Evolutionary conservation across 2,329 filamentous ascomycete genomes (phyloP).

Genomic region (Dendrostoma leiphaemia): DNA sequence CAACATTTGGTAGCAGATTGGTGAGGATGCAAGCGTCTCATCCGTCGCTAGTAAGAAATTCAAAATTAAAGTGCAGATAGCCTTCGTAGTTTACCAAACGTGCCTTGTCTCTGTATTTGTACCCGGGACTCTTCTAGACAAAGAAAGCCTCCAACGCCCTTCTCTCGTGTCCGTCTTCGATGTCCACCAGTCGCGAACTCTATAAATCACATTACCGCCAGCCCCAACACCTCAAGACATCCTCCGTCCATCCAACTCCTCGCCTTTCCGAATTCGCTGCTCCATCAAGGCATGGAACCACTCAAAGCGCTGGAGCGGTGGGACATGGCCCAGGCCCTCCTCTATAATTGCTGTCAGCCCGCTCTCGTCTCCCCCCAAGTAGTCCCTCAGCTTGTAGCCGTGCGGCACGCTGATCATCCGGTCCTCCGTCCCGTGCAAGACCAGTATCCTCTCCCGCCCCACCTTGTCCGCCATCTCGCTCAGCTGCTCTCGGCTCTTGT

Average conservation of each 20-base stretch:
- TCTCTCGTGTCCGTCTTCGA: too few species aligned
- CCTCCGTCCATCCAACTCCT: conserved; percentile 36
- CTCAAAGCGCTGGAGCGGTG: conserved; percentile 66
- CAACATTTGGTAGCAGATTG: too few species aligned
- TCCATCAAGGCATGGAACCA: conserved; percentile 68
- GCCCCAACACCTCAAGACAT: neutral
- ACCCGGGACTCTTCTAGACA: neutral
- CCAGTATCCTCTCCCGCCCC: conserved; percentile 70
- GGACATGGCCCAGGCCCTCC: conserved; percentile 74
- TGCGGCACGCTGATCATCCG: conserved; percentile 75
- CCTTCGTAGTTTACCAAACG: neutral
- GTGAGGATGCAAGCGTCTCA: too few species aligned
- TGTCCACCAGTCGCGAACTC: neutral
- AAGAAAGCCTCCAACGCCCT: neutral
- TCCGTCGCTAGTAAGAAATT: too few species aligned
- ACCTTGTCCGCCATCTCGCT: conserved; percentile 63
- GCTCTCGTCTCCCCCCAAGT: conserved; percentile 43
- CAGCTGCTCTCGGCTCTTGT: conserved; percentile 69
- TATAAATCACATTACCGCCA: neutral
- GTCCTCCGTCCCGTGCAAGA: conserved; percentile 75
- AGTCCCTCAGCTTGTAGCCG: conserved; percentile 64
- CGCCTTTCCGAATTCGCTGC: conserved; percentile 51
- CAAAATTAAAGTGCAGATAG: neutral
- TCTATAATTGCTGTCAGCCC: conserved; percentile 51
- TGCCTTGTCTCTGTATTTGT: neutral